Conservation (phyloP, 495 filamentous ascomycete genomes). For the Alectoria sarmentosa region DNA sequence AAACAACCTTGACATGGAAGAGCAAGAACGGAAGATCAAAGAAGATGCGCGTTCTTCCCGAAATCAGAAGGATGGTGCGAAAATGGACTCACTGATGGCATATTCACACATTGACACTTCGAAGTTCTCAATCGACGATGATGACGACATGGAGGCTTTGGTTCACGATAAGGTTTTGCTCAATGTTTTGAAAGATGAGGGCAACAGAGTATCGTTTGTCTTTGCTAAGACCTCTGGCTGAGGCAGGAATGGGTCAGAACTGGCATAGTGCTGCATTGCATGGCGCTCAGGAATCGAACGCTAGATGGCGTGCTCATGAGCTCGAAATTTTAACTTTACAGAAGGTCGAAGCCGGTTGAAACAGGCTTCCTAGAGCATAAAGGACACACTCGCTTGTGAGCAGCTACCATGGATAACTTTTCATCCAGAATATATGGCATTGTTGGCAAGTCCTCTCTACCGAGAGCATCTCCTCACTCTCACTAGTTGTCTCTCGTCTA, state of each 20-base stretch:
- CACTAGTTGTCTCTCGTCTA: neutral
- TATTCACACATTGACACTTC: conserved; percentile 61
- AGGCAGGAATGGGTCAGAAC: neutral
- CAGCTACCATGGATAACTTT: too few relatives aligned
- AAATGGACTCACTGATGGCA: conserved; percentile 56
- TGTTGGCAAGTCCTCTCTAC: neutral
- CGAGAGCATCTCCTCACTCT: neutral
- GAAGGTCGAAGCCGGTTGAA: neutral
- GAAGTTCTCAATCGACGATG: conserved; percentile 24
- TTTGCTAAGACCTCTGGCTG: conserved; percentile 51
- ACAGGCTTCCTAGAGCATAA: neutral
- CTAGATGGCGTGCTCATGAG: conserved; percentile 1
- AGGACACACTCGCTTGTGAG: neutral
- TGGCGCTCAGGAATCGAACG: neutral
- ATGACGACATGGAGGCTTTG: conserved; percentile 35
- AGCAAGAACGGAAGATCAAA: conserved; percentile 47
- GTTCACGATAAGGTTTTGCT: conserved; percentile 59
- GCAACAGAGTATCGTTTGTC: conserved; percentile 54
- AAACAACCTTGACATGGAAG: conserved; percentile 54
- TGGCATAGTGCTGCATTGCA: neutral
- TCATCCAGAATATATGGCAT: neutral
- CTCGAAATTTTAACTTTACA: neutral
- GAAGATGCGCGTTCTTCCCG: conserved; percentile 1
- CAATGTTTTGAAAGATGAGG: conserved; percentile 52
- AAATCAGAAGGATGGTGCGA: conserved; percentile 32